phyloP scores from a whole-genome alignment of 164 flowering plant genomes.

The Nelumbo lutea region DNA sequence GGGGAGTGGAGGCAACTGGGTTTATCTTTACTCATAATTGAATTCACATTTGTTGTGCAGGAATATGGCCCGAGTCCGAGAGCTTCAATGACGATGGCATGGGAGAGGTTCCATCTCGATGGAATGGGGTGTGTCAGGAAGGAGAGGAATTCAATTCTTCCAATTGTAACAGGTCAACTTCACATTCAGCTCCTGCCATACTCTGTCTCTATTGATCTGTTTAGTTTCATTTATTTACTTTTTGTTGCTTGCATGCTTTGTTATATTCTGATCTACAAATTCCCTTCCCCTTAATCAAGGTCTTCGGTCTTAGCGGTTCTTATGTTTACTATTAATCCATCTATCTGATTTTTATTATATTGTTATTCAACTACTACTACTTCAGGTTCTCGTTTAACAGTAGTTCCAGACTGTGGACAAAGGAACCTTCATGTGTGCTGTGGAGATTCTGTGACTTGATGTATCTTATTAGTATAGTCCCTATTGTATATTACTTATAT shows the following conservation, averaged over 20 bases:
- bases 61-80: slow-evolving; percentile 51
- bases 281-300: background rate
- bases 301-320: too few species aligned
- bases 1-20: background rate
- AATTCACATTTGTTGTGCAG: slow-evolving; percentile 18
- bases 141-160: slow-evolving; percentile 37
- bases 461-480: too few species aligned
- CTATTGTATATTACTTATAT: too few species aligned
- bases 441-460: too few species aligned
- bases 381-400: too few species aligned
- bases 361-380: too few species aligned
- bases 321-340: too few species aligned
- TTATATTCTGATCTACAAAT: background rate
- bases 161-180: slow-evolving; percentile 38
- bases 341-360: too few species aligned
- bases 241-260: background rate
- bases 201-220: background rate
- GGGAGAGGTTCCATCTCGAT: slow-evolving; percentile 29
- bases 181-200: background rate
- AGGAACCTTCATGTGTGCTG: too few species aligned
- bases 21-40: background rate
- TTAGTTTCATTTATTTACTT: background rate
- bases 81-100: slow-evolving; percentile 44
- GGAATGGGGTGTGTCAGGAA: slow-evolving; percentile 45
- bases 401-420: too few species aligned